phyloP scores from a whole-genome alignment of 2,329 filamentous ascomycete species.

The Colletotrichum viniferum region DNA sequence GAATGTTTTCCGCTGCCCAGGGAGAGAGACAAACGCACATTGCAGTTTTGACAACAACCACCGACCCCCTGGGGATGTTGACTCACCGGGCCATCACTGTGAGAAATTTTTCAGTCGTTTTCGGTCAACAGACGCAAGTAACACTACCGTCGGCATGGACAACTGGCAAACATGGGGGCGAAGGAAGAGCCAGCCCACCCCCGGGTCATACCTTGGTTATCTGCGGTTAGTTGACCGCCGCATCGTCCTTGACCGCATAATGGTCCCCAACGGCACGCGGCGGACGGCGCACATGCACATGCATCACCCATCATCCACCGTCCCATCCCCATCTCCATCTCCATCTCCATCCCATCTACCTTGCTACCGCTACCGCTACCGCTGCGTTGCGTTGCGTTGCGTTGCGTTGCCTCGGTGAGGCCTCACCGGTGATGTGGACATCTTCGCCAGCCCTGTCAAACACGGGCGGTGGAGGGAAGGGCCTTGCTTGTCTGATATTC shows the following conservation, averaged over 20 bases:
- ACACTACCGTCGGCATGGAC: background rate
- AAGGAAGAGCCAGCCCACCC: background rate
- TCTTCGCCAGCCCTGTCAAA: background rate
- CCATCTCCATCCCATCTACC: background rate
- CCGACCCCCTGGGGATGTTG: background rate
- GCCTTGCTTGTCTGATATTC: background rate
- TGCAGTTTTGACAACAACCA: background rate
- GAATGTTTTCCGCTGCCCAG: background rate
- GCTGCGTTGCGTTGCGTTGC: too few species aligned
- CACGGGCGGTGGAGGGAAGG: background rate
- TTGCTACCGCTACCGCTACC: background rate
- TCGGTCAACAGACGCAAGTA: background rate
- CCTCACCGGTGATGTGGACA: conserved; percentile 7
- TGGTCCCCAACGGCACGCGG: background rate
- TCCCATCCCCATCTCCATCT: background rate
- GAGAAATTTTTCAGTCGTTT: background rate
- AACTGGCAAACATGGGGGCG: background rate
- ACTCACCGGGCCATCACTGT: conserved; percentile 9
- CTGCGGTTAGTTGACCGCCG: background rate
- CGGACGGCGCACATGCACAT: background rate
- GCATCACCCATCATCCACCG: background rate
- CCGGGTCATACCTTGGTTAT: background rate
- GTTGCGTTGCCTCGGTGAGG: conserved; percentile 10
- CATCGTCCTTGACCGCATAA: background rate
- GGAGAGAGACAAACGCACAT: background rate